Base-by-base conservation (phyloP, 352 stramenopile species). In the Globisporangium parvum region DNA sequence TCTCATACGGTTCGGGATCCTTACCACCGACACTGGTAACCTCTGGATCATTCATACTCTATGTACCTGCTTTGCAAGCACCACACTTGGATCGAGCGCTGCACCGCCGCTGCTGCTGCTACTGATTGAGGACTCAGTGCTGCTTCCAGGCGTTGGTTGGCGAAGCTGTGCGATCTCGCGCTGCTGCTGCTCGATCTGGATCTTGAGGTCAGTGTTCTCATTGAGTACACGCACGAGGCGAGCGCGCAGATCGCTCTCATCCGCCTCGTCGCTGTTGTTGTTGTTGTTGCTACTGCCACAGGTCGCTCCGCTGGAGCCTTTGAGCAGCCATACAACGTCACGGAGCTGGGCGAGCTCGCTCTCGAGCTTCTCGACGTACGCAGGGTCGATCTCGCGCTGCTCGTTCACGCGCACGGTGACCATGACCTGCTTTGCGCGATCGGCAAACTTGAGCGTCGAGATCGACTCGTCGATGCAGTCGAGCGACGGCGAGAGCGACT, bases 381-480 rank as follows among this genome's bases (percentile, higher is more conserved):
- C 83, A 20, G 83, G 77, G 51, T 96, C 86, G 45, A 97, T 88
- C 46, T 87, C 80, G 11, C 82, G 80, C 50, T 88, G 74, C 51
- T 95, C 85, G 47, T 96, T 96, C 1, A 95, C 65, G 4, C 83
- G 74, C 26, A 95, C 83, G 17, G 75, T 84, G 5, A 91, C 71
- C 87, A 96, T 95, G 0, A 97, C 88, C 49, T 92, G 85, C 70
- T 96, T 96, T 15, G 90, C 90, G 21, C 91, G 75, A 58, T 97
- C 91, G 6, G 90, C 91, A 60, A 98, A 98, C 63, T 96, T 95
- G 20, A 98, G 75, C 33, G 92, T 97, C n/a, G 88, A 95, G 33
- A 97, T 93, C 9, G 83, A 96, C 63, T 98, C 91, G 21, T 98
- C 86, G 23, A 96, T 67, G 60, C 80, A 96, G 57, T 93, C 77